Evolutionary conservation across 1,284 basidiomycete species (phyloP).

Genomic region (Quambalaria eucalypti): DNA sequence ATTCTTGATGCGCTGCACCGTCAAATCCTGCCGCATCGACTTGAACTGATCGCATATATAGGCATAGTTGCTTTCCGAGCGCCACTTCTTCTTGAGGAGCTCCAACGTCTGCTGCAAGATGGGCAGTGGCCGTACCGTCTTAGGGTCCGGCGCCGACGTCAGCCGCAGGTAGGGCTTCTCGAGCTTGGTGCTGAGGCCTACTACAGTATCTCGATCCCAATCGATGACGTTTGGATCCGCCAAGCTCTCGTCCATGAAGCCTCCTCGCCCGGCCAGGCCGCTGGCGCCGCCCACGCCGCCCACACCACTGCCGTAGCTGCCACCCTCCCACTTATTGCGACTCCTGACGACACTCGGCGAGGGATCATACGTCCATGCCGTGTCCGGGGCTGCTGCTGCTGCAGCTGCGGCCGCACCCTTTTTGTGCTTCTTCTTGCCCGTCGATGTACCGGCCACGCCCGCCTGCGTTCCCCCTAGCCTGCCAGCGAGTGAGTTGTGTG

Average conservation of each 20-base stretch:
- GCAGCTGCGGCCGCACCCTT: neutral
- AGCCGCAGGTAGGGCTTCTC: constrained; percentile 94
- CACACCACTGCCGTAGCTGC: neutral
- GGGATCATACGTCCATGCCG: constrained; percentile 1
- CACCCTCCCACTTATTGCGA: neutral
- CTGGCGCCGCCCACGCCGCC: neutral
- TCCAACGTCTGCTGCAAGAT: constrained; percentile 75
- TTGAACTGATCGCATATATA: constrained; percentile 99
- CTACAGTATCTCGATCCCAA: constrained; percentile 92
- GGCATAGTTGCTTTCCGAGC: constrained; percentile 69
- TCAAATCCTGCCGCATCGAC: constrained; percentile 90
- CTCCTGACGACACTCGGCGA: neutral
- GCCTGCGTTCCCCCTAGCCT: constrained; percentile 13
- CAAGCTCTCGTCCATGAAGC: constrained; percentile 1
- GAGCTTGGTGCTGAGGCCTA: constrained; percentile 74
- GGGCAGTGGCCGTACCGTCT: constrained; percentile 79
- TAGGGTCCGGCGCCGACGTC: constrained; percentile 89
- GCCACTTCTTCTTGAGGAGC: constrained; percentile 82
- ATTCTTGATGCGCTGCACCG: constrained; percentile 99
- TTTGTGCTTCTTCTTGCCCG: neutral
- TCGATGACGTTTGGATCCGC: constrained; percentile 62
- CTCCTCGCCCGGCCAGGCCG: too few relatives aligned
- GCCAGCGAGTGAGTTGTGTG: constrained; percentile 20
- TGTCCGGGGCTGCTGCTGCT: constrained; percentile 4
- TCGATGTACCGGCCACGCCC: neutral